Base-by-base conservation (phyloP, 495 filamentous ascomycete genomes). In the Tetracladium marchalianum region DNA sequence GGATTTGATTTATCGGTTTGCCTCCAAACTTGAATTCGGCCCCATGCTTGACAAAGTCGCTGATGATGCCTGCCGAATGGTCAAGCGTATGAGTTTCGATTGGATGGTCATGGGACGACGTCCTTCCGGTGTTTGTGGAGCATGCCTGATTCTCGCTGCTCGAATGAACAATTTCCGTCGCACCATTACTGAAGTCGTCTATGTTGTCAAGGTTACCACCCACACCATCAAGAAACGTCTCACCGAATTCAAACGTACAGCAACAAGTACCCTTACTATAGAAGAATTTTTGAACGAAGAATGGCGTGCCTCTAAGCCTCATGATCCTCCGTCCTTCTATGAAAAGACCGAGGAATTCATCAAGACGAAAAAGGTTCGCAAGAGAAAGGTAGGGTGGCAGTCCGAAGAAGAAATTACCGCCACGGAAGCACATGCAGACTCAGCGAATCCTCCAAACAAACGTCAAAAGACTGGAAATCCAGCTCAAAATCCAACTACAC, bases 131-230 rank as follows among this genome's bases (percentile, higher is more conserved):
- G 79, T 97, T 37, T 95, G 88, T 64, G 93, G 92, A 48, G 93
- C 92, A 9, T 89, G 88, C 48, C 73, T 98, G 46, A 86, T 98
- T 52, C 78, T 98, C 52, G 93, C 92, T 16, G 88, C 92, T 9
- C 84, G 93, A 31, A 95, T 95, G 80, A 93, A 95, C 70, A 96
- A 96, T 62, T 97, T 90, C 61, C 81, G 90, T 33, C 82, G 92
- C 15, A 92, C 86, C 0, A 78, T 93, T 5, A 75, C 87, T 19
- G 92, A 98, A 65, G 82, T 97, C 10, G 92, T 97, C 24, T 96
- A 94, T 56, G 80, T 95, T 13, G 93, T 95, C 48, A 95, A 95
- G 54, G 90, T 96, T 24, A 87, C 88, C 9, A 90, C 93, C 54
- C 69, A 83, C 27, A 98, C 92, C 3, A 85, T 98, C 52, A 80